Evolutionary conservation across 1,139 yeast genomes (phyloP), one percentile per base, ranked within the genome.

Genomic region (Sugiyamaella novakii): DNA sequence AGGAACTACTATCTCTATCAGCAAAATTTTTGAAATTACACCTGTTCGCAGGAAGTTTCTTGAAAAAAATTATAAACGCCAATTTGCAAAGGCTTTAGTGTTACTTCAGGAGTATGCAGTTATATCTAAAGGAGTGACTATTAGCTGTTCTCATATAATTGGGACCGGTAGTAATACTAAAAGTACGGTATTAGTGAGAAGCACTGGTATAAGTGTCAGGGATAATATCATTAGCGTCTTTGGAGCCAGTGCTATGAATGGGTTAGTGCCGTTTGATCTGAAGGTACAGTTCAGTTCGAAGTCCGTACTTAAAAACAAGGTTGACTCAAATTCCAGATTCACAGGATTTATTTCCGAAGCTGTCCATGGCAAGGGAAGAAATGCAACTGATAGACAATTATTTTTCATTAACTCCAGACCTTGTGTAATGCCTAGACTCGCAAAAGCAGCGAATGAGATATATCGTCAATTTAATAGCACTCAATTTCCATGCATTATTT

Each of bases 381-480:
- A 81, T 7, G 69, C 84, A 1, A 72, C 77, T 17, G 97, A 89
- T 63, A 72, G 95, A 18, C 98, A 92, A 63, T 77, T 78, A 48
- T 59, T 86, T 30, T 91, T 70, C 58, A 74, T 92, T 24, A 94
- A 94, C 62, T 73, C 74, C 27, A 71, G 98, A 49, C 98, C 98
- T 0, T 80, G 88, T 3, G 62, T 68, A 1, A 71, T 83, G 55
- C 81, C 82, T 24, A 72, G 73, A 30, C 62, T 91, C 19, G 59
- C 73, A 3, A 84, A 81, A 60, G 69, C 83, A 14, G 68, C 88
- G 18, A 87, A 84, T 57, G 96, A 89, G 48, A 76, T 79, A 1
- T 92, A 87, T 67, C 80, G 79, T 54, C 73, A 74, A 33, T 87
- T 77, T 65, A 91, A 88, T 59, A 77, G 80, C 57, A 73, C 82